Evolutionary conservation across 2,329 filamentous ascomycete species (phyloP).

Genomic region (Zymoseptoria pseudotritici): DNA sequence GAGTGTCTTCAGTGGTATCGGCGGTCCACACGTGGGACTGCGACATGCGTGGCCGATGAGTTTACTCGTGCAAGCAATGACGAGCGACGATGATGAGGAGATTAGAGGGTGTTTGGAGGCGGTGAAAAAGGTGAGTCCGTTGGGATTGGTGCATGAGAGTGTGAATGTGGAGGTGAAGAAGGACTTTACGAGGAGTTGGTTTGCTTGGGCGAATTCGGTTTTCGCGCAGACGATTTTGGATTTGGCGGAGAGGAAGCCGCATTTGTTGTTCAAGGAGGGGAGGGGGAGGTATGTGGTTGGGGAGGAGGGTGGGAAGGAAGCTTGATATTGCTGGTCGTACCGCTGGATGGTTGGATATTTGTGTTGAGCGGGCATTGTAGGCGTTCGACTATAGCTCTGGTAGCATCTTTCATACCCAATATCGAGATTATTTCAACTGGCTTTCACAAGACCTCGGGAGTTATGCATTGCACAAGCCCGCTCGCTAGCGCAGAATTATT

Average conservation of each 20-base stretch:
- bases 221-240: constrained; percentile 90
- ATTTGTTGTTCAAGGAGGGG: constrained; percentile 69
- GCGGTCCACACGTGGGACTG: constrained; percentile 76
- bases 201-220: constrained; percentile 95
- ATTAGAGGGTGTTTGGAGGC: constrained; percentile 64
- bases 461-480: not conserved
- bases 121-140: constrained; percentile 66
- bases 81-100: constrained; percentile 73
- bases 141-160: constrained; percentile 87
- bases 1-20: constrained; percentile 73
- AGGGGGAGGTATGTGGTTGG: constrained; percentile 48
- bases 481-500: not conserved
- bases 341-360: not conserved
- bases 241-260: constrained; percentile 78
- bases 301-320: not conserved
- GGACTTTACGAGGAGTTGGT: constrained; percentile 85
- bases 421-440: not conserved
- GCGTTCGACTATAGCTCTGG: not conserved
- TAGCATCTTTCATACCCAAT: not conserved
- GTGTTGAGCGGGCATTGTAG: not conserved
- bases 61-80: constrained; percentile 83
- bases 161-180: constrained; percentile 67
- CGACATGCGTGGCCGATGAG: constrained; percentile 96
- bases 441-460: not conserved
- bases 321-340: not conserved